phyloP scores from a whole-genome alignment of 176 grass and related monocot genomes.

The Bonia amplexicaulis region DNA sequence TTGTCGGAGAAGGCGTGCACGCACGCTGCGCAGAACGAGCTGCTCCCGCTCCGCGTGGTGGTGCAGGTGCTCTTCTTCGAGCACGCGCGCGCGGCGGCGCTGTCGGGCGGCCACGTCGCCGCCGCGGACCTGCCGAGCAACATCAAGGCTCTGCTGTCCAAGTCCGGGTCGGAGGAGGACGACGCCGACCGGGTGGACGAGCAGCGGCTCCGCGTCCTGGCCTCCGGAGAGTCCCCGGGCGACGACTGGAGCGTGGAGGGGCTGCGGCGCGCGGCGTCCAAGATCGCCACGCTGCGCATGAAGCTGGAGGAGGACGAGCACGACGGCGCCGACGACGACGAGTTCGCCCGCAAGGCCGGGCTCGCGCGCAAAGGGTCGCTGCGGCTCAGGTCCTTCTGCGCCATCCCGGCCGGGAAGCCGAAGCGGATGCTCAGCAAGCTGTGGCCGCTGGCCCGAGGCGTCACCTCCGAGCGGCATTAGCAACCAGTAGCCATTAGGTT shows the following conservation, averaged over 20 bases:
- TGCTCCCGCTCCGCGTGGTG: constrained; percentile 76
- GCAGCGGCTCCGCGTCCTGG: constrained; percentile 40
- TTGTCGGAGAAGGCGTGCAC: constrained; percentile 80
- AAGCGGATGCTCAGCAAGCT: constrained; percentile 79
- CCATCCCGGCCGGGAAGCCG: constrained; percentile 69
- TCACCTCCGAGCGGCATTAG: constrained; percentile 48
- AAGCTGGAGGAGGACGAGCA: constrained; percentile 80
- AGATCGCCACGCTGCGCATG: constrained; percentile 81
- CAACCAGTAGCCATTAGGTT: not conserved
- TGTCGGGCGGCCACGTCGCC: constrained; percentile 19
- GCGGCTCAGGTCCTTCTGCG: constrained; percentile 74
- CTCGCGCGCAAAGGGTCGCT: constrained; percentile 66
- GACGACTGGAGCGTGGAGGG: constrained; percentile 68
- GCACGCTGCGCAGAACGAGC: constrained; percentile 92
- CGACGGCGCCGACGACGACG: constrained; percentile 29
- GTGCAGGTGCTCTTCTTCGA: constrained; percentile 99
- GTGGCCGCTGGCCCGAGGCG: constrained; percentile 56
- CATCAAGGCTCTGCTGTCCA: constrained; percentile 70
- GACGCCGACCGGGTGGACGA: constrained; percentile 41
- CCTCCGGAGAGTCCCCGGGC: constrained; percentile 29
- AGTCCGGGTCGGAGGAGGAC: constrained; percentile 46
- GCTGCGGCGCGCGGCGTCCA: constrained; percentile 57
- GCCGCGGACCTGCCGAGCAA: constrained; percentile 47
- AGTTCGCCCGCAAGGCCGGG: constrained; percentile 56
- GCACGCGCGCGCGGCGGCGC: constrained; percentile 64